A percentile compares a stretch with the other conserved stretches of the same genome.
These are phyloP conservation scores for Cubamyces sp. DNA, from an alignment of 768 basidiomycete genomes.

Conservation along the genomic window DNA sequence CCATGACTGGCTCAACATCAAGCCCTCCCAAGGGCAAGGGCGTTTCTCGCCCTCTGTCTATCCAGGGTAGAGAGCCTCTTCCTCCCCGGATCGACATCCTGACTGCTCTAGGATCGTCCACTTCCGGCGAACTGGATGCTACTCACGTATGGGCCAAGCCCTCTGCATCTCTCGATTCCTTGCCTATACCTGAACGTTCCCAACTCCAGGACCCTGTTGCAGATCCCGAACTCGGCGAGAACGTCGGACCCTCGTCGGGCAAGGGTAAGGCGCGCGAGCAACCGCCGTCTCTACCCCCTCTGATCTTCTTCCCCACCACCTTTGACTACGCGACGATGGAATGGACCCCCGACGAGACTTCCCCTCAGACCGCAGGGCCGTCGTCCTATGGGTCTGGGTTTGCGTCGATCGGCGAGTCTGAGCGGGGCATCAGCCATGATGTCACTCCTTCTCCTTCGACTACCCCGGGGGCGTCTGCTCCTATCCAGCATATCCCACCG, in stretches of 20 bases:
- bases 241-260: slow-evolving; percentile 27
- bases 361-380: slow-evolving; percentile 34
- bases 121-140: neutral
- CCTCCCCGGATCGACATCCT: slow-evolving; percentile 8
- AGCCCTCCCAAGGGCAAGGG: slow-evolving; percentile 57
- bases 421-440: slow-evolving; percentile 15
- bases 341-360: slow-evolving; percentile 31
- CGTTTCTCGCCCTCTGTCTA: slow-evolving; percentile 56
- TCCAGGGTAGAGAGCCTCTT: slow-evolving; percentile 33
- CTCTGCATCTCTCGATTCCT: neutral
- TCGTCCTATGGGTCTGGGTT: slow-evolving; percentile 33
- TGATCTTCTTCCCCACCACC: slow-evolving; percentile 60
- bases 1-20: slow-evolving; percentile 17
- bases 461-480: slow-evolving; percentile 12
- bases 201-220: slow-evolving; percentile 5
- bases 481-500: slow-evolving; percentile 38
- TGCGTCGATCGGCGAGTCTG: slow-evolving; percentile 24
- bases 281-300: slow-evolving; percentile 67
- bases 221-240: slow-evolving; percentile 3
- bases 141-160: slow-evolving; percentile 4
- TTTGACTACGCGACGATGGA: slow-evolving; percentile 43
- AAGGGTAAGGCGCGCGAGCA: slow-evolving; percentile 61
- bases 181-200: neutral
- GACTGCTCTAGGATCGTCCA: slow-evolving; percentile 15
- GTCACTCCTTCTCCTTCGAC: slow-evolving; percentile 20